Percentiles rank a stretch among this genome's conserved stretches.
These are phyloP conservation scores for Candida xiaguanensis DNA, from an alignment of 805 yeast genomes.

Conservation along the genomic window DNA sequence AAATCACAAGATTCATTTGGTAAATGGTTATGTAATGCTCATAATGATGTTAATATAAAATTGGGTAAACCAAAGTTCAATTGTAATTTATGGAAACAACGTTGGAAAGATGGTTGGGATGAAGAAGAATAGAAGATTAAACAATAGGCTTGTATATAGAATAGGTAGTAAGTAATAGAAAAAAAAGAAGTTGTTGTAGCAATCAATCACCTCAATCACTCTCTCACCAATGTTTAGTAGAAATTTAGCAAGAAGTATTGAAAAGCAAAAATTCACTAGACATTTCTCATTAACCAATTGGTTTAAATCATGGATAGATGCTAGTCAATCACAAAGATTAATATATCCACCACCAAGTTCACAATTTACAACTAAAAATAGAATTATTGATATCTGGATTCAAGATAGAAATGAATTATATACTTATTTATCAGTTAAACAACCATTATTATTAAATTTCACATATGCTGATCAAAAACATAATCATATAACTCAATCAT, in stretches of 20 bases:
- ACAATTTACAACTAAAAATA: slow-evolving; percentile 35
- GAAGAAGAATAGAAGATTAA: slow-evolving; percentile 6
- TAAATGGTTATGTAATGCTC: slow-evolving; percentile 91
- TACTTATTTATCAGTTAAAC: slow-evolving; percentile 45
- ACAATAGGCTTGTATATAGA: slow-evolving; percentile 1
- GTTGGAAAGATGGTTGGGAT: slow-evolving; percentile 97
- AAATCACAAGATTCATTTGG: slow-evolving; percentile 76
- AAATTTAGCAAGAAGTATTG: slow-evolving; percentile 5
- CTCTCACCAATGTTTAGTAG: slow-evolving; percentile 11
- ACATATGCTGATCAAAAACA: slow-evolving; percentile 65
- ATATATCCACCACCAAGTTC: slow-evolving; percentile 40
- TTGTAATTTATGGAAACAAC: slow-evolving; percentile 83
- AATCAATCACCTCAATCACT: too few relatives aligned
- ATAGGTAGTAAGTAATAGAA: neutral
- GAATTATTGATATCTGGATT: slow-evolving; percentile 40
- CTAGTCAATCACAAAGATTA: slow-evolving; percentile 17
- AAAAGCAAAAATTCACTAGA: neutral
- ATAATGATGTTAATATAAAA: slow-evolving; percentile 85
- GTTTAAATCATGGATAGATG: slow-evolving; percentile 9
- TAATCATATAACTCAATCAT: slow-evolving; percentile 58
- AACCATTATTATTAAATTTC: slow-evolving; percentile 69
- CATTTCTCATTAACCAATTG: slow-evolving; percentile 8
- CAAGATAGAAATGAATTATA: slow-evolving; percentile 59
- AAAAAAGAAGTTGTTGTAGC: too few relatives aligned
- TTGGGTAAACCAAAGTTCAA: slow-evolving; percentile 84